Evolutionary conservation across 1,284 basidiomycete genomes (phyloP), one percentile per base, ranked within the genome.

Genomic region (Leccinum solheimii): DNA sequence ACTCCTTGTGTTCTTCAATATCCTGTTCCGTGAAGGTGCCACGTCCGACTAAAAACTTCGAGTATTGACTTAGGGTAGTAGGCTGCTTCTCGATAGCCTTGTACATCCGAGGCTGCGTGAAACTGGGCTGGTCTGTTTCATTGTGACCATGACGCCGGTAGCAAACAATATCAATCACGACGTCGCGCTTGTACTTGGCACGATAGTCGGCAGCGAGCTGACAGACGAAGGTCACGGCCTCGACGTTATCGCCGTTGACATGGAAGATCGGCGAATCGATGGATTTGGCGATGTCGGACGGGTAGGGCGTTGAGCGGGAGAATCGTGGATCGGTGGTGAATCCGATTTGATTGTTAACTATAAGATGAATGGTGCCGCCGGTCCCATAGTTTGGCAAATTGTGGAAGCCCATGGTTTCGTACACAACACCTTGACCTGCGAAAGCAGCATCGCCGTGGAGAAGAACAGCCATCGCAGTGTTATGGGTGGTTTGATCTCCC

Each of bases 281-380:
- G 55, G 95, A 89, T 79, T 99, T 99, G 70, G 97, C 97, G 70
- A 99, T 94, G 76, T 99, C 97, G 59, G 97, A 98, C n/a, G 92
- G 92, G 81, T 99, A 99, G 48, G 97, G 94, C 2, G 97, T 99
- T 14, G 97, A 99, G 64, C 97, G 96, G 57, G 96, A 81, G 80
- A 98, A 98, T 65, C 96, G 90, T 55, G 97, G 97, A 76, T 98
- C 97, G 60, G 97, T 99, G 63, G 97, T 99, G 83, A 99, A 99
- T 67, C 97, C 97, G 66, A 99, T 98, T 78, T 99, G 97, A 82
- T 99, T 99, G 85, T 99, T 99, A 72, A 99, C 95, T 71, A 99
- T 96, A 67, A 99, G 82, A 77, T 99, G 97, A 70, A 99, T 94
- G 53, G 97, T 99, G 65, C 97, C 97, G 64, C 97, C 97, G 19